Evolutionary conservation across 371 early-diverging fungal species (phyloP).

Genomic region (Mucor sp.): DNA sequence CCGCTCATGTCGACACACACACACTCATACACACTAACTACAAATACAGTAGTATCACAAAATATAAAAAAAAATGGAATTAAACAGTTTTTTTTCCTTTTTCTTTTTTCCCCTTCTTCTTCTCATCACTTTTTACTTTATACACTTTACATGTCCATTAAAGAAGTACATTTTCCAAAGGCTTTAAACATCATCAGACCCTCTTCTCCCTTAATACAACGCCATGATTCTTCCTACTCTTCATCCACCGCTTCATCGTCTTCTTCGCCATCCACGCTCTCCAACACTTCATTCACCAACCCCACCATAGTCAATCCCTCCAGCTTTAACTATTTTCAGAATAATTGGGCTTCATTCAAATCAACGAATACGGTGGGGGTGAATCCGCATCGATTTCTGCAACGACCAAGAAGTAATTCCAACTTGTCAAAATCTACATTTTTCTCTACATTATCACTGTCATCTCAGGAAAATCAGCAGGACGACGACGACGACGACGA

Average conservation of each 20-base stretch:
- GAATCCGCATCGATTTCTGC: slow-evolving; percentile 29
- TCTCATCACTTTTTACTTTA: slow-evolving; percentile 4
- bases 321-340: slow-evolving; percentile 22
- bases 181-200: slow-evolving; percentile 39
- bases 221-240: slow-evolving; percentile 22
- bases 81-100: neutral
- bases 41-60: neutral
- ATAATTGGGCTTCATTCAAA: slow-evolving; percentile 18
- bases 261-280: slow-evolving; percentile 26
- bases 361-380: slow-evolving; percentile 22
- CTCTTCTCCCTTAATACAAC: slow-evolving; percentile 17
- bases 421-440: slow-evolving; percentile 26
- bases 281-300: slow-evolving; percentile 12
- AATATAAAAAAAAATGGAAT: neutral
- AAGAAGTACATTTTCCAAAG: slow-evolving; percentile 32
- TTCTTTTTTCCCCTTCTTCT: neutral
- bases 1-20: too few species aligned
- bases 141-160: slow-evolving; percentile 18
- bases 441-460: slow-evolving; percentile 12
- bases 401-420: slow-evolving; percentile 35
- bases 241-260: slow-evolving; percentile 27
- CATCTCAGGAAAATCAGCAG: neutral
- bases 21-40: neutral
- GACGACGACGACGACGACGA: slow-evolving; percentile 13
- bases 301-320: slow-evolving; percentile 26